A percentile compares a stretch with the other conserved stretches of the same genome.
Conservation (phyloP, 83 land plant species). For the Picea engelmannii region DNA sequence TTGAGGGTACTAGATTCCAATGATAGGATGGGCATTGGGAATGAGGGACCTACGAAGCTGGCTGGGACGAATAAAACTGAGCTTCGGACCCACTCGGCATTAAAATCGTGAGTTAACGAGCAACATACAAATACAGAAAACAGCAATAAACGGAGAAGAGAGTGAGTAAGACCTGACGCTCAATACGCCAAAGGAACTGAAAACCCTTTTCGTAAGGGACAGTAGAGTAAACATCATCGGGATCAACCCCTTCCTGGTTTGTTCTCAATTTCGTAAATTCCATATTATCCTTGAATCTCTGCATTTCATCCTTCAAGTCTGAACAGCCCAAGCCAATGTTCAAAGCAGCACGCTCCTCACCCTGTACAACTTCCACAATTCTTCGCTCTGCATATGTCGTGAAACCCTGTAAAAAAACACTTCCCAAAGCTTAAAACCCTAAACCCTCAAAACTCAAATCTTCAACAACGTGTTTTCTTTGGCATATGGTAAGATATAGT, state of each 20-base stretch:
- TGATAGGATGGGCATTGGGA: background rate
- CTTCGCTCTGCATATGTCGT: slow-evolving; percentile 93
- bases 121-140: too few species aligned
- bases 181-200: slow-evolving; percentile 85
- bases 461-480: background rate
- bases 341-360: slow-evolving; percentile 68
- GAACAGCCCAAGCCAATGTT: slow-evolving; percentile 87
- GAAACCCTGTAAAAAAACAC: slow-evolving; percentile 60
- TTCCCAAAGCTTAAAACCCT: background rate
- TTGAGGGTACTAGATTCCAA: background rate
- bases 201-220: slow-evolving; percentile 95
- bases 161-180: slow-evolving; percentile 51
- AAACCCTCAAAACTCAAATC: background rate
- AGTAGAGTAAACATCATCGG: slow-evolving; percentile 82
- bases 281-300: slow-evolving; percentile 82
- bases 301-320: slow-evolving; percentile 67
- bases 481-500: background rate
- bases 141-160: too few species aligned
- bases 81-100: too few species aligned
- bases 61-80: background rate
- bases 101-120: too few species aligned
- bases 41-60: background rate
- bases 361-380: slow-evolving; percentile 85
- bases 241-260: slow-evolving; percentile 84
- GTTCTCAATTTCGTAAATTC: slow-evolving; percentile 86